Base-by-base conservation (phyloP, 768 basidiomycete genomes). In the Chlorophyllum brunneum region DNA sequence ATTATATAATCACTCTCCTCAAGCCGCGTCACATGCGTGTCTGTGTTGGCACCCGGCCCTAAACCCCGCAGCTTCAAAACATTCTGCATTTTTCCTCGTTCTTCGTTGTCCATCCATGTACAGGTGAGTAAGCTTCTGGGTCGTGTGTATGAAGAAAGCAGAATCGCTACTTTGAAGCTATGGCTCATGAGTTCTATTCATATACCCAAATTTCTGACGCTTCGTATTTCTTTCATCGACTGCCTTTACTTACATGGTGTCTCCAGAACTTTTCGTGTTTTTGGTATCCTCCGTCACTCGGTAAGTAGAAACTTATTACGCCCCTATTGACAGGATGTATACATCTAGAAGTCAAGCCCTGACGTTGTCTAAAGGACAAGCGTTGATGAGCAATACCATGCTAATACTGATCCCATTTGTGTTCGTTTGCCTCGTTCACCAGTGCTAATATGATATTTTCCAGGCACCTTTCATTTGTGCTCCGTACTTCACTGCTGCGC, bases 161-260 rank as follows among this genome's bases (percentile, higher is more conserved):
- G 87, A 88, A 91, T 90, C 88, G 87, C 87, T 90, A 91, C 88
- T 81, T 88, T 65, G 88, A 91, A 82, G 82, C 81, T 66, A 56
- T 56, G 70, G 86, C 80, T 84, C 20, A 77, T 89, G 88, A 91
- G 71, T 67, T 65, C 70, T 65, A 59, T 71, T 75, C 73, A 65
- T 80, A 92, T 91, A 92, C 88, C 89, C 88, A 91, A 92, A 90
- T 92, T 91, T 90, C 89, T 73, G 88, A 91, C 76, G 72, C 59
- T 64, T 59, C 60, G 44, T 45, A 55, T 34, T 51, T 34, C 30
- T 54, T 52, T 36, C 40, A n/a, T 42, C 8, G 39, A 20, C 26
- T 23, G 13, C 4, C 7, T 15, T 26, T 43, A 23, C 38, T 51
- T 48, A 40, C 55, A 46, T 37, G 54, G 42, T 33, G 46, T 39